Conservation (phyloP, 768 basidiomycete genomes). For the Hericium coralloides region DNA sequence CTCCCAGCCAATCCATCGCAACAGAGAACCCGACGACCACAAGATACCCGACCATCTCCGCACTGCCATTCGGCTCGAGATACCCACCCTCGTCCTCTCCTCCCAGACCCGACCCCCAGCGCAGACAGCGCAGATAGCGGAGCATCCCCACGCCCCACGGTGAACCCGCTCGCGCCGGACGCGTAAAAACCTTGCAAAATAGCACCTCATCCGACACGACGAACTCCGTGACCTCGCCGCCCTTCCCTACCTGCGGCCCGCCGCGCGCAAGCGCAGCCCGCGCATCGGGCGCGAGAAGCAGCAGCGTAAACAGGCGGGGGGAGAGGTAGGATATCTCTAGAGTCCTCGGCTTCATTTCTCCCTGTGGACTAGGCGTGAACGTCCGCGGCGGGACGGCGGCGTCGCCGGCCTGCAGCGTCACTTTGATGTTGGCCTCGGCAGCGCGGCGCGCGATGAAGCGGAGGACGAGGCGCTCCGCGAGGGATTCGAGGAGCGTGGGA, state of each 20-base stretch:
- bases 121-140: too few relatives aligned
- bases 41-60: too few relatives aligned
- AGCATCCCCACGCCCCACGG: too few relatives aligned
- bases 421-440: conserved; percentile 23
- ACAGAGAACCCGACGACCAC: too few relatives aligned
- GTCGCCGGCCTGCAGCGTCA: conserved; percentile 33
- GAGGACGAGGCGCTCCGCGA: conserved; percentile 21
- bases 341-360: not conserved
- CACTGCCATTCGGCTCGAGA: too few relatives aligned
- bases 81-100: too few relatives aligned
- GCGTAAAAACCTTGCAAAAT: not conserved
- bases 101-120: too few relatives aligned
- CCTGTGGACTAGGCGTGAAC: conserved; percentile 1
- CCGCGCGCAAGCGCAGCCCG: not conserved
- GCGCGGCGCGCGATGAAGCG: conserved; percentile 28
- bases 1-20: too few relatives aligned
- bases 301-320: conserved; percentile 37
- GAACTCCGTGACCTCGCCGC: not conserved
- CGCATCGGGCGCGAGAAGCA: conserved; percentile 28
- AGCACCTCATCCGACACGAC: not conserved
- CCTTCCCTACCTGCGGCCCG: not conserved
- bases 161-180: too few relatives aligned
- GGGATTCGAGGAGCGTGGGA: conserved; percentile 22
- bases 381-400: conserved; percentile 14
- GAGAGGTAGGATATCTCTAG: conserved; percentile 37